Evolutionary conservation across 2,329 filamentous ascomycete genomes (phyloP).

Genomic region (Pyricularia sp.): DNA sequence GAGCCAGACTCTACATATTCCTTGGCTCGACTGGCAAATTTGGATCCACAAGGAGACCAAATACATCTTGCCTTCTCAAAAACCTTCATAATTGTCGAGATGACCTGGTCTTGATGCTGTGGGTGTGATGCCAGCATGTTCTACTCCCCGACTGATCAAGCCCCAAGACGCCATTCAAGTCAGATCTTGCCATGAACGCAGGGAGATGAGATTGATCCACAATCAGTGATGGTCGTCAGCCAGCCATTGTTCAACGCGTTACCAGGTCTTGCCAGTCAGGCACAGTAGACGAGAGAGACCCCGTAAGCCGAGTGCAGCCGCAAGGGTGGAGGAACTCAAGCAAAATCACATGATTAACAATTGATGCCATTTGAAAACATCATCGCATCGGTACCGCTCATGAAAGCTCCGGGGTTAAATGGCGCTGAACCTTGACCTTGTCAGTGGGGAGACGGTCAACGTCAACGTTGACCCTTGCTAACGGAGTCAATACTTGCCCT

Average conservation of each 20-base stretch:
- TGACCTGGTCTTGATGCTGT: too few species aligned
- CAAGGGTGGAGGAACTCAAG: neutral
- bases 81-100: too few species aligned
- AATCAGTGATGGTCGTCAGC: neutral
- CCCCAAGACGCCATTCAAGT: too few species aligned
- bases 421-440: neutral
- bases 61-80: too few species aligned
- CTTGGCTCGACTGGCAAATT: too few species aligned
- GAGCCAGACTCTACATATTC: too few species aligned
- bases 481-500: neutral
- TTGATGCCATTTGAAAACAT: neutral
- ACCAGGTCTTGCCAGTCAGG: too few species aligned
- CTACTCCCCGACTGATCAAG: too few species aligned
- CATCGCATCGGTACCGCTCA: neutral
- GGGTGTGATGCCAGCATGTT: too few species aligned
- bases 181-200: neutral
- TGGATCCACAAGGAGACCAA: too few species aligned
- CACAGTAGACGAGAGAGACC: too few species aligned
- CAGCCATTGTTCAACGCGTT: neutral
- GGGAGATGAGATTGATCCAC: neutral
- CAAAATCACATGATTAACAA: neutral
- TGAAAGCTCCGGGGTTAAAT: neutral
- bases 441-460: neutral
- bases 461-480: neutral
- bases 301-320: neutral